Evolutionary conservation across 2,329 filamentous ascomycete species (phyloP), one percentile per base, ranked within the genome.

Genomic region (Phialophora chinensis): DNA sequence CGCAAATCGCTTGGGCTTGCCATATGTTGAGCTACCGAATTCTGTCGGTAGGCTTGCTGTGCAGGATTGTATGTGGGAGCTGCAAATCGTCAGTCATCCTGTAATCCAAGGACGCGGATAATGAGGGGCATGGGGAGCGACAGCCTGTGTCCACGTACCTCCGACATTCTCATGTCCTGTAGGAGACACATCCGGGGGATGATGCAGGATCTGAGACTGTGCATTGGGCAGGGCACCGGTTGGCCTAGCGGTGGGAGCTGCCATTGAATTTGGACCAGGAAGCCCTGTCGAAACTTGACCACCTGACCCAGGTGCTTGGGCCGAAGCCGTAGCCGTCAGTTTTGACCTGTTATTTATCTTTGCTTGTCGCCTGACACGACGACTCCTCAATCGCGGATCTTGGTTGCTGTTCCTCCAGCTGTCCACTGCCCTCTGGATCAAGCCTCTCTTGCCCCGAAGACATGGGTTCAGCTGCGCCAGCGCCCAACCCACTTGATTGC

Each of bases 381-480:
- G 87, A 79, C 94, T 98, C 76, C 95, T 88, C 75, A 98, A 83
- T 72, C 93, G 87, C 58, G 92, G 92, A 74, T 99, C 95, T 81
- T 96, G 93, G 81, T 98, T 98, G 85, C 94, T 98, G 83, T 99
- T 99, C 69, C 95, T 87, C 95, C 95, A 98, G 82, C 93, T 97
- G 80, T 99, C 95, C 53, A 99, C 95, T 1, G 95, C 95, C 71
- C 95, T 87, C 82, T 99, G 95, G 73, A 99, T 99, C 67, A 99
- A 85, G 7, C 95, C 95, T 73, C 95, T 88, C 84, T 98, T 98
- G 72, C 94, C 94, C 70, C 94, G 88, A 66, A 98, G 85, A 65
- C 91, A 91, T 7, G 93, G 90, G 78, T 99, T 99, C 62, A 99
- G 82, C 76, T 98, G 91, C 2, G 95, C 95, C 72, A 99, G 81